Percentiles rank a stretch among this genome's conserved stretches.
phyloP scores from a whole-genome alignment of 1,284 basidiomycete species.

The Rhodotorula sp. region DNA sequence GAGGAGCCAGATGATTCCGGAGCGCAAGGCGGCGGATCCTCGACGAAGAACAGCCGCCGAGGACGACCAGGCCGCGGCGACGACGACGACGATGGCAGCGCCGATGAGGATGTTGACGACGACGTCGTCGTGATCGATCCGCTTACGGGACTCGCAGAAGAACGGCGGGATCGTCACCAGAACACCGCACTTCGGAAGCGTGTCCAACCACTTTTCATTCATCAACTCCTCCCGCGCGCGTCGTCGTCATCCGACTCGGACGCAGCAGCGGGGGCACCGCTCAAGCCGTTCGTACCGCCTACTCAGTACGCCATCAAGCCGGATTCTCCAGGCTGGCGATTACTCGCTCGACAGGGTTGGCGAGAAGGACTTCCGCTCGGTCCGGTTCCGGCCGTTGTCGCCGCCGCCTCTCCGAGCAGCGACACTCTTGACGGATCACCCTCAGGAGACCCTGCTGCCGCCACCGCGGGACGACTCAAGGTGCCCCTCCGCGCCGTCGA shows the following conservation, averaged over 20 bases:
- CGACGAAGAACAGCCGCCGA: too few species aligned
- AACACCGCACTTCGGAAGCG: neutral
- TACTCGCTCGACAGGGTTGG: slow-evolving; percentile 30
- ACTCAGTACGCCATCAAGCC: slow-evolving; percentile 18
- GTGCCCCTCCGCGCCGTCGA: slow-evolving; percentile 29
- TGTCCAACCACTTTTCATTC: slow-evolving; percentile 15
- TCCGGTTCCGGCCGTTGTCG: neutral
- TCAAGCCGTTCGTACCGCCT: slow-evolving; percentile 7
- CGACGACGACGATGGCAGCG: neutral
- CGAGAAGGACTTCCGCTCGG: slow-evolving; percentile 18
- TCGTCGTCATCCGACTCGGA: neutral
- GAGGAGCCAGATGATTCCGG: neutral
- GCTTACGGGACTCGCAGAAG: slow-evolving; percentile 3
- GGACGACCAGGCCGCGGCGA: too few species aligned
- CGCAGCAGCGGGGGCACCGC: neutral
- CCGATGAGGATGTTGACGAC: slow-evolving; percentile 4
- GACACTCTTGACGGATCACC: too few species aligned
- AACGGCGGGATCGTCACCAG: neutral
- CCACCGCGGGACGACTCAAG: neutral
- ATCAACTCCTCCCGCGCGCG: slow-evolving; percentile 17
- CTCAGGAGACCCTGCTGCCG: too few species aligned
- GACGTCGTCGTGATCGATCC: slow-evolving; percentile 14
- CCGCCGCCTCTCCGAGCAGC: too few species aligned
- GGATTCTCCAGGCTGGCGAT: slow-evolving; percentile 8
- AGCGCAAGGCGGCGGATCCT: too few species aligned